phyloP scores from a whole-genome alignment of 2,329 filamentous ascomycete species.

The Pseudogymnoascus sp. region DNA sequence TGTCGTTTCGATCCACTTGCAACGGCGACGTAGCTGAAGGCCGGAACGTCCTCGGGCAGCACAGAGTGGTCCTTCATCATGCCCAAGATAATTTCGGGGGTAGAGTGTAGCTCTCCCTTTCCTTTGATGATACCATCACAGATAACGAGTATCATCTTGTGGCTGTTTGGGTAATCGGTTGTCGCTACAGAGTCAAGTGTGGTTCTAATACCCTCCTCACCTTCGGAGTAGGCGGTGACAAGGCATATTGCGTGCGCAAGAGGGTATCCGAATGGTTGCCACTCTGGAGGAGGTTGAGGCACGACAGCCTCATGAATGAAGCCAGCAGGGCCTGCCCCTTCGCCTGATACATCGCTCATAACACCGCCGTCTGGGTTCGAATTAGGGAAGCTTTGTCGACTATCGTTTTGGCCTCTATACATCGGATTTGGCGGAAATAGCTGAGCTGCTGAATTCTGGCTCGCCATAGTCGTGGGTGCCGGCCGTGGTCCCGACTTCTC shows the following conservation, averaged over 20 bases:
- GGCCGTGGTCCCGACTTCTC: constrained; percentile 42
- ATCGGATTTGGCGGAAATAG: constrained; percentile 64
- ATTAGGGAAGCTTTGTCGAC: constrained; percentile 58
- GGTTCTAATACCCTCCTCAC: constrained; percentile 82
- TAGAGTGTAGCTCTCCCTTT: constrained; percentile 76
- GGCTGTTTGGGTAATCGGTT: constrained; percentile 98
- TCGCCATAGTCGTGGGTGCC: constrained; percentile 88
- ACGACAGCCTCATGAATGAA: constrained; percentile 96
- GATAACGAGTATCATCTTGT: constrained; percentile 93
- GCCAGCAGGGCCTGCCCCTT: constrained; percentile 76
- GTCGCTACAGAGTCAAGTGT: constrained; percentile 94
- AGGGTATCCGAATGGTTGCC: constrained; percentile 94
- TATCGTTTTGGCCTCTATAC: constrained; percentile 62
- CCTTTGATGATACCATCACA: constrained; percentile 98
- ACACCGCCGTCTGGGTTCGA: constrained; percentile 45
- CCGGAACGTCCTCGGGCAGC: constrained; percentile 71
- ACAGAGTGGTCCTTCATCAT: constrained; percentile 94
- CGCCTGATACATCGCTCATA: constrained; percentile 49
- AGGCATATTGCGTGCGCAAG: constrained; percentile 89
- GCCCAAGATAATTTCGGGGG: constrained; percentile 78
- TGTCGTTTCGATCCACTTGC: constrained; percentile 93
- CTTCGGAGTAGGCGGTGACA: constrained; percentile 95
- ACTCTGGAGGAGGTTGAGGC: constrained; percentile 91
- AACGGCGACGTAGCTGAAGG: constrained; percentile 94
- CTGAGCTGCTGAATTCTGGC: constrained; percentile 65